Conservation (phyloP, 306 rosid genomes). For the Styphnolobium japonicum region DNA sequence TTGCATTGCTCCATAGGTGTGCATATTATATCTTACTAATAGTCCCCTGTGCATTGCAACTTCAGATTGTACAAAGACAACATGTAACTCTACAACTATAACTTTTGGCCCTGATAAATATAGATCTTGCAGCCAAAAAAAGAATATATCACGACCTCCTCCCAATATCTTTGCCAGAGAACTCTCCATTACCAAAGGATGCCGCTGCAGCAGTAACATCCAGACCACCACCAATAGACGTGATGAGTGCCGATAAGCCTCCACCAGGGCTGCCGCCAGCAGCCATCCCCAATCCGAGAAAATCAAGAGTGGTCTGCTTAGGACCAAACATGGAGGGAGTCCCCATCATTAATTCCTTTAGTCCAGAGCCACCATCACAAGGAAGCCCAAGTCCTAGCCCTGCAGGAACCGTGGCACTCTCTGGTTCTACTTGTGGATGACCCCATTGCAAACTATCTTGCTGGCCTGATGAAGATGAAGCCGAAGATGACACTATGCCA, state of each 20-base stretch:
- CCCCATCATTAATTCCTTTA: constrained; percentile 80
- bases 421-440: constrained; percentile 47
- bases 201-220: constrained; percentile 60
- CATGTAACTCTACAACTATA: constrained; percentile 2
- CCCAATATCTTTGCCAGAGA: constrained; percentile 61
- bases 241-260: constrained; percentile 72
- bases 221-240: constrained; percentile 68
- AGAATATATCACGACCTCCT: constrained; percentile 52
- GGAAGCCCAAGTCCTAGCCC: constrained; percentile 84
- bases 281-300: constrained; percentile 92
- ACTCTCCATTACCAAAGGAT: constrained; percentile 65
- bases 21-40: not conserved
- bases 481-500: constrained; percentile 65
- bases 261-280: constrained; percentile 60
- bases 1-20: not conserved
- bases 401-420: constrained; percentile 39
- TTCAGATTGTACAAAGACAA: constrained; percentile 15
- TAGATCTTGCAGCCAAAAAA: not conserved
- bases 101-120: not conserved
- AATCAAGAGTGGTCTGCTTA: constrained; percentile 88
- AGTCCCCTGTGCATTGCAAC: not conserved
- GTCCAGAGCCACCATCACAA: constrained; percentile 61
- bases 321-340: constrained; percentile 77
- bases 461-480: constrained; percentile 45
- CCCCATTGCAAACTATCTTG: constrained; percentile 64